A percentile compares a stretch with the other conserved stretches of the same genome.
These are phyloP conservation scores for Williopsis jadinii DNA, from an alignment of 1,139 yeast genomes.

Conservation along the genomic window DNA sequence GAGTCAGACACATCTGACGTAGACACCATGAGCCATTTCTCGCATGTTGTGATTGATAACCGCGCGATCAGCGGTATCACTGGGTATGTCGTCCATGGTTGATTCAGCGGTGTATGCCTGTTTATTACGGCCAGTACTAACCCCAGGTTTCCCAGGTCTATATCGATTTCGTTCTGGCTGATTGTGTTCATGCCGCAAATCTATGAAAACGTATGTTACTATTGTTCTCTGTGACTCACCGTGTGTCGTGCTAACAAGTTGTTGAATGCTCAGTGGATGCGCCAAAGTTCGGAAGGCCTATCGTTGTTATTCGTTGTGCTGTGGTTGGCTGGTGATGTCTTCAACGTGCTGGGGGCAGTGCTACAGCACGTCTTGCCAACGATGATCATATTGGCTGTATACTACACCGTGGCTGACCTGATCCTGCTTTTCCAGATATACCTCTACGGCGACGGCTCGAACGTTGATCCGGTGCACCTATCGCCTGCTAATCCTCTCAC, in stretches of 20 bases:
- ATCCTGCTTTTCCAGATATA: conserved; percentile 77
- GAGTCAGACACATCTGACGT: too few species aligned
- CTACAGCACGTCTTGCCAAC: conserved; percentile 88
- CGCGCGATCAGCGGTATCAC: conserved; percentile 66
- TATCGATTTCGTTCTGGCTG: conserved; percentile 95
- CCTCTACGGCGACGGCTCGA: conserved; percentile 49
- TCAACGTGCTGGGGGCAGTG: conserved; percentile 83
- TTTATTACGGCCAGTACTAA: background rate
- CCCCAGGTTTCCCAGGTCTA: conserved; percentile 29
- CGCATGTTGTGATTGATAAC: conserved; percentile 18
- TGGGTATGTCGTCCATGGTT: conserved; percentile 33
- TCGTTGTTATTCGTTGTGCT: conserved; percentile 74
- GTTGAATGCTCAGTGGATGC: conserved; percentile 34
- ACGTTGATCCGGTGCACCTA: conserved; percentile 70
- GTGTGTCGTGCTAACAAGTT: too few species aligned
- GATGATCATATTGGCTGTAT: conserved; percentile 83
- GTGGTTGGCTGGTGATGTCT: conserved; percentile 88
- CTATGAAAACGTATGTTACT: conserved; percentile 52
- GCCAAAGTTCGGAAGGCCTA: conserved; percentile 83
- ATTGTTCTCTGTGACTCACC: background rate
- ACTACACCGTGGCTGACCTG: conserved; percentile 86
- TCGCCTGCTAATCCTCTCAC: conserved; percentile 86
- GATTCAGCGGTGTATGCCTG: conserved; percentile 4
- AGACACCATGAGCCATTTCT: conserved; percentile 2
- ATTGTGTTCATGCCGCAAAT: conserved; percentile 97